Evolutionary conservation across 345 rosid species (phyloP), one percentile per base, ranked within the genome.

Genomic region (Pseudoturritis turrita): DNA sequence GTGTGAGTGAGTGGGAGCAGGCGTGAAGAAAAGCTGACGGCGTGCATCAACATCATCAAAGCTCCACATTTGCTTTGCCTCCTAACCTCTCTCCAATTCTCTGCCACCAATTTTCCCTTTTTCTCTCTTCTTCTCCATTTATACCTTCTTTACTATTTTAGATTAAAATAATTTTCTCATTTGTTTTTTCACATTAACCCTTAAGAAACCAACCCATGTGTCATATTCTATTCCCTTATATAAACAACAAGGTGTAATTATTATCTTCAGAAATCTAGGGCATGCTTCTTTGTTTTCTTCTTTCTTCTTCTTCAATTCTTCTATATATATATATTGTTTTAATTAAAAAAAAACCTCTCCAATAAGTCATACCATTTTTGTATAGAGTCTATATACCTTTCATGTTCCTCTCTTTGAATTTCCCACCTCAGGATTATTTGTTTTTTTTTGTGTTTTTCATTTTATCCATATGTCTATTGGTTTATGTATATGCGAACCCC

Each of bases 21-120:
- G 80, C 80, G 80, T 76, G 65, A 60, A 54, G 69, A 71, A 90
- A 92, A 89, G 96, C 97, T 90, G 96, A 90, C 90, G 92, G 98
- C 97, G 92, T 93, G 98, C 96, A 81, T 76, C 83, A 81, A 78
- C 86, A 84, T 85, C 86, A 88, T 88, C 85, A 81, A 83, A 82
- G 72, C 86, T 83, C 89, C 88, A 75, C 83, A 81, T 77, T 80
- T 55, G 7, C 82, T 73, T 78, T 89, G 91, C 92, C 88, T 70
- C 89, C 93, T 80, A 81, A 80, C 69, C 80, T 80, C 85, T 83
- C 80, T 83, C 87, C 91, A 87, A 8, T 61, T 73, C 86, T 47
- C 91, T 88, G 94, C 87, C 88, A 81, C 70, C 63, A 43, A 62
- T 74, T 70, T 45, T 54, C 69, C 62, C 62, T 53, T 60, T 68